Conservation (phyloP, 2,329 filamentous ascomycete genomes). For the Aspergillus quadricinctus region DNA sequence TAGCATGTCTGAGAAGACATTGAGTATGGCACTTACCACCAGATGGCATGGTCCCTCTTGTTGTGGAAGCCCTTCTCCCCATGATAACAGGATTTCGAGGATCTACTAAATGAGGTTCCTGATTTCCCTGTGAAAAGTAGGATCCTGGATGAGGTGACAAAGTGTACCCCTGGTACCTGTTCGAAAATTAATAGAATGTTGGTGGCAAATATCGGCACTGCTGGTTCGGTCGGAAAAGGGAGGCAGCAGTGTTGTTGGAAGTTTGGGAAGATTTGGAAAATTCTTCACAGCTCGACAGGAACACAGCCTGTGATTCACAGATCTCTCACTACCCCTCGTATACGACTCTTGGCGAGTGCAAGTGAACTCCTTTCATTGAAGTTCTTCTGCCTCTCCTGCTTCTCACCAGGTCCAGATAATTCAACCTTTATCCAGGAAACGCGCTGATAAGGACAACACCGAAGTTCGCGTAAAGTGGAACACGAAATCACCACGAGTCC, state of each 20-base stretch:
- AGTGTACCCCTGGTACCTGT: background rate
- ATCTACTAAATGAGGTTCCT: background rate
- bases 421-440: slow-evolving; percentile 2
- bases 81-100: slow-evolving; percentile 1
- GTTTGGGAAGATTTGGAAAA: slow-evolving; percentile 3
- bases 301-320: background rate
- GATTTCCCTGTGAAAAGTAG: background rate
- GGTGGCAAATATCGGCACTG: slow-evolving; percentile 1
- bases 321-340: background rate
- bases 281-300: slow-evolving; percentile 3
- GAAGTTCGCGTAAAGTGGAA: slow-evolving; percentile 38
- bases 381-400: background rate
- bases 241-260: background rate
- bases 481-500: slow-evolving; percentile 37
- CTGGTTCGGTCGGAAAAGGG: background rate
- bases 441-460: slow-evolving; percentile 9
- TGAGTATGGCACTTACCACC: slow-evolving; percentile 2
- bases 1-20: background rate
- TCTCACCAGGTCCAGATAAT: background rate
- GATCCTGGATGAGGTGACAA: background rate
- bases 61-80: slow-evolving; percentile 8
- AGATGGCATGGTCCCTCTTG: background rate
- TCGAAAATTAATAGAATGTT: background rate
- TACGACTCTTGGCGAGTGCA: background rate
- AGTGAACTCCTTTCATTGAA: background rate